Percentiles rank a stretch among this genome's conserved stretches.
Conservation (phyloP, 257 asterid species). For the Solanum lycopersicoides region DNA sequence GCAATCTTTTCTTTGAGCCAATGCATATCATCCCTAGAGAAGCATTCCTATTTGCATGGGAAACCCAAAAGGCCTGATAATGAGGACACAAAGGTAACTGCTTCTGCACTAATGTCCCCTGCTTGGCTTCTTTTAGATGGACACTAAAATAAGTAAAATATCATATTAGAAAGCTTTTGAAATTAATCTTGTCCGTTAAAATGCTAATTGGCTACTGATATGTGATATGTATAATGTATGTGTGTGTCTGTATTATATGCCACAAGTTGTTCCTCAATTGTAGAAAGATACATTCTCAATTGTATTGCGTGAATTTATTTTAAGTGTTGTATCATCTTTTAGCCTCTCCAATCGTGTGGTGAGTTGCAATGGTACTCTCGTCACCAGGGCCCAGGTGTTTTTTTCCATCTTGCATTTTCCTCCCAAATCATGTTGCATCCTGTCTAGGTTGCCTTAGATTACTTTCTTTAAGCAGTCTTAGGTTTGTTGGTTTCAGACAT, state of each 20-base stretch:
- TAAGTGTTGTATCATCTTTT: neutral
- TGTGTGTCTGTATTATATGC: neutral
- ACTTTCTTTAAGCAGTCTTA: neutral
- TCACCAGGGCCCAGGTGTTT: neutral
- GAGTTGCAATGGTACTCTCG: neutral
- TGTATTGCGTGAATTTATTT: neutral
- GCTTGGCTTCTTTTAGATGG: neutral
- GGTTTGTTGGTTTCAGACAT: neutral
- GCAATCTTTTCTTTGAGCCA: slow-evolving; percentile 56
- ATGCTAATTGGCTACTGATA: neutral
- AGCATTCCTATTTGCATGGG: slow-evolving; percentile 31
- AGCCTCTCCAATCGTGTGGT: neutral
- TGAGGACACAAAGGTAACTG: slow-evolving; percentile 40
- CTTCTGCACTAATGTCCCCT: neutral
- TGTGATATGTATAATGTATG: neutral
- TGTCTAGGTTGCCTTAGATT: neutral
- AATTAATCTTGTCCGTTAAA: neutral
- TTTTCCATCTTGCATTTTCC: neutral
- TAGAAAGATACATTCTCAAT: neutral
- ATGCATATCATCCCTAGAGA: slow-evolving; percentile 63
- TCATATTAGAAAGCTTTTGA: neutral
- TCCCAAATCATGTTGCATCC: neutral
- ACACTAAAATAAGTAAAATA: neutral
- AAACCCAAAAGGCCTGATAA: slow-evolving; percentile 39
- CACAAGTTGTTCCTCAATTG: neutral